Percentiles rank a stretch among this genome's conserved stretches.
Conservation (phyloP, 805 yeast species). For the Saturnispora silvae region DNA sequence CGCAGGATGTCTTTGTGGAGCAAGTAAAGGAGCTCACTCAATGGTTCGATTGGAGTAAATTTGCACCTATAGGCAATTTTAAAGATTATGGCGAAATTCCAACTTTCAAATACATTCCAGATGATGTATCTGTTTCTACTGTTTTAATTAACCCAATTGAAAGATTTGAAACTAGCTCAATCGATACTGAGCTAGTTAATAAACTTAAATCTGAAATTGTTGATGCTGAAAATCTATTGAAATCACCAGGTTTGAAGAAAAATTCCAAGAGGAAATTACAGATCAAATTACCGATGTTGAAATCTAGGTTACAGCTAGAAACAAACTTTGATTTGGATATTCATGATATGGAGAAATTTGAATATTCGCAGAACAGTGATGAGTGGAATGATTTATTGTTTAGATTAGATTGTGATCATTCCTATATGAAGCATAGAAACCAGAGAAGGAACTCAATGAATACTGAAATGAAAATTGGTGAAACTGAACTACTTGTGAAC, state of each 20-base stretch:
- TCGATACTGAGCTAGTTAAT: background rate
- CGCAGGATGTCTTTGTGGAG: conserved; percentile 37
- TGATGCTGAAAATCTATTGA: background rate
- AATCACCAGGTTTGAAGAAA: conserved; percentile 1
- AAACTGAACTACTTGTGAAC: conserved; percentile 17
- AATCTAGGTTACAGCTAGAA: conserved; percentile 4
- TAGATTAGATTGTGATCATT: conserved; percentile 18
- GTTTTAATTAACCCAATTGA: conserved; percentile 17
- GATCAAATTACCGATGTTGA: conserved; percentile 1
- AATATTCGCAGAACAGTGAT: conserved; percentile 16
- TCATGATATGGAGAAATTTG: conserved; percentile 19
- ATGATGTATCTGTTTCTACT: conserved; percentile 18
- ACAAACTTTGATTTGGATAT: conserved; percentile 9
- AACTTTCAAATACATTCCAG: conserved; percentile 13
- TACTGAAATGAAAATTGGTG: conserved; percentile 12
- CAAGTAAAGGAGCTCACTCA: conserved; percentile 42
- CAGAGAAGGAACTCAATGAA: conserved; percentile 13
- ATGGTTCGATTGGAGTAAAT: conserved; percentile 32
- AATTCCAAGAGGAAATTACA: conserved; percentile 14
- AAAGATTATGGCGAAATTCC: conserved; percentile 17
- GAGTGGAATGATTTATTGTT: conserved; percentile 18
- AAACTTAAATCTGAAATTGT: conserved; percentile 1
- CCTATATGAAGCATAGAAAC: conserved; percentile 19
- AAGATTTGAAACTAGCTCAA: background rate
- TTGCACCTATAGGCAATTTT: conserved; percentile 21